These are phyloP conservation scores for Oldenlandia corymbosa DNA, from an alignment of 257 asterid species.

Conservation along the genomic window DNA sequence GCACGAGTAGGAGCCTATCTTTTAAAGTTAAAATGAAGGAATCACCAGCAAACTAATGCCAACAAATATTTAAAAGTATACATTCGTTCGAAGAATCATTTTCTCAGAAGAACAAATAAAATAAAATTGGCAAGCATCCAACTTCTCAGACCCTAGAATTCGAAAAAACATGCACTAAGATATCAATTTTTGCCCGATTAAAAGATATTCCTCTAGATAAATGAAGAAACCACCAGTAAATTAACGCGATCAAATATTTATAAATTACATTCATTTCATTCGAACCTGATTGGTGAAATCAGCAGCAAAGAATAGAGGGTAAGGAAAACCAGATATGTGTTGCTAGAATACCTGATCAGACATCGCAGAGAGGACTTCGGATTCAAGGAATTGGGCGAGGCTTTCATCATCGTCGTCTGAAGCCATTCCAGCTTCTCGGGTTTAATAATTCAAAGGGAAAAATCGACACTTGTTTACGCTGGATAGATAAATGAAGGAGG, in stretches of 20 bases:
- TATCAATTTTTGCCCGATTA: too few relatives aligned
- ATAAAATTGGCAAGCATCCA: too few relatives aligned
- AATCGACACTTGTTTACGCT: neutral
- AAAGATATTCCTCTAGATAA: too few relatives aligned
- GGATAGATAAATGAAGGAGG: too few relatives aligned
- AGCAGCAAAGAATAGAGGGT: neutral
- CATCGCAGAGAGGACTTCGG: conserved; percentile 58
- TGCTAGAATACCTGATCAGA: conserved; percentile 54
- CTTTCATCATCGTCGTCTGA: conserved; percentile 82
- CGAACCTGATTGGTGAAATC: neutral
- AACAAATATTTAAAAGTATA: neutral
- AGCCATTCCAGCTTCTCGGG: conserved; percentile 33
- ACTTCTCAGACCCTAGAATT: too few relatives aligned
- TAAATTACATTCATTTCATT: neutral
- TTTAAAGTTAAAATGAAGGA: neutral
- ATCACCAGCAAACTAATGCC: neutral
- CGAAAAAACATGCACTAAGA: too few relatives aligned
- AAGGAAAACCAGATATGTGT: neutral
- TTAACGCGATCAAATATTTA: neutral
- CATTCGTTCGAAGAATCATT: too few relatives aligned
- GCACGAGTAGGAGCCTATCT: neutral
- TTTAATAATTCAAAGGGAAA: neutral
- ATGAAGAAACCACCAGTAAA: neutral
- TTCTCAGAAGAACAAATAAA: too few relatives aligned
- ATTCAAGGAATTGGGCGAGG: conserved; percentile 79